Conservation (phyloP, 768 basidiomycete genomes). For the Lanmaoa rubissima region DNA sequence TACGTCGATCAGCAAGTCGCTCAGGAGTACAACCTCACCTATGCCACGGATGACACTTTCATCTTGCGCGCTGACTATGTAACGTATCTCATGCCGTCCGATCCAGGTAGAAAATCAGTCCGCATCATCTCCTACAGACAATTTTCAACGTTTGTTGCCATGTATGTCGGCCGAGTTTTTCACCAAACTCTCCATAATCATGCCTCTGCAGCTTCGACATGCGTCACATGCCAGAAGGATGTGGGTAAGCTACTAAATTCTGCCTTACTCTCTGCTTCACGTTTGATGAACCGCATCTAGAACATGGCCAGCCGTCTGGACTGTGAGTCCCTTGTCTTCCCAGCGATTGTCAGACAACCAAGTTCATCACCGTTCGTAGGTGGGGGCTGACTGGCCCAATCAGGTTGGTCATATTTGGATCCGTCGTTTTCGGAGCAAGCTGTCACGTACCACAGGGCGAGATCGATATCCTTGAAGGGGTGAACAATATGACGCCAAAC, state of each 20-base stretch:
- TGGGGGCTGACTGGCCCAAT: constrained; percentile 21
- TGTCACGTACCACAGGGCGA: constrained; percentile 30
- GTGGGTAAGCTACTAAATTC: constrained; percentile 19
- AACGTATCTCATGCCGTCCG: constrained; percentile 19
- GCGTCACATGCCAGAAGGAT: constrained; percentile 32
- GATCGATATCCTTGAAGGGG: constrained; percentile 50
- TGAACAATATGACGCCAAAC: constrained; percentile 40
- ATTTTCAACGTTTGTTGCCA: constrained; percentile 15
- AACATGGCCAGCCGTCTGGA: constrained; percentile 29
- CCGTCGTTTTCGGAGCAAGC: background rate
- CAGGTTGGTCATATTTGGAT: background rate
- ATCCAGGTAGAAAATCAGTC: constrained; percentile 31
- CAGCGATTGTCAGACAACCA: too few species aligned
- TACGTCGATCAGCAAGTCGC: constrained; percentile 30
- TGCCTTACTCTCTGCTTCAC: background rate
- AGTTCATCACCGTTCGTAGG: background rate
- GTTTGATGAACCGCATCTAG: constrained; percentile 1
- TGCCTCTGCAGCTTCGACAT: constrained; percentile 26
- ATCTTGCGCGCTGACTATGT: constrained; percentile 32
- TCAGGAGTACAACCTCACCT: constrained; percentile 30
- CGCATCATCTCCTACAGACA: constrained; percentile 26
- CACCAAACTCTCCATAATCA: background rate
- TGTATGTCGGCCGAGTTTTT: constrained; percentile 14
- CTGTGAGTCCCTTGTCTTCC: constrained; percentile 3
- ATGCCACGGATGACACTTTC: constrained; percentile 25